Percentiles rank a stretch among this genome's conserved stretches.
phyloP scores from a whole-genome alignment of 2,329 filamentous ascomycete species.

The Capronia epimyces region DNA sequence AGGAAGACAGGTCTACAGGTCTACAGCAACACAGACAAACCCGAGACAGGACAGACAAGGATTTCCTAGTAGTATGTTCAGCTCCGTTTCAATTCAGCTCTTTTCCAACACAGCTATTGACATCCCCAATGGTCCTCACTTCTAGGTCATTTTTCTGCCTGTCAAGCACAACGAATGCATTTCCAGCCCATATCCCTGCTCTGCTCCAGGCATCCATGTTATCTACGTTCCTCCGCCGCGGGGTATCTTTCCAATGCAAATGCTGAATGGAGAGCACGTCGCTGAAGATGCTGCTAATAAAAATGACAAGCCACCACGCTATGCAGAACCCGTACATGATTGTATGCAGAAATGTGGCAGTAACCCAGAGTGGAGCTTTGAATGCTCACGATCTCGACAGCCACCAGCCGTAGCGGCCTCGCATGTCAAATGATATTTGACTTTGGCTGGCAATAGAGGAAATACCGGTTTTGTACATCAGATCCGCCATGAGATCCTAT shows the following conservation, averaged over 20 bases:
- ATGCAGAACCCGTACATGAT: constrained; percentile 21
- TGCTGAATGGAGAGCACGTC: constrained; percentile 17
- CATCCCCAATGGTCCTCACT: not conserved
- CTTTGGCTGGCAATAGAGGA: not conserved
- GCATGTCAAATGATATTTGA: not conserved
- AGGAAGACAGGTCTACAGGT: too few species aligned
- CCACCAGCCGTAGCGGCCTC: not conserved
- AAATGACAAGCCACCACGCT: constrained; percentile 18
- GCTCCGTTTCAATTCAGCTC: constrained; percentile 1
- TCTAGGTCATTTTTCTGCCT: not conserved
- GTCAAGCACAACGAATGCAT: not conserved
- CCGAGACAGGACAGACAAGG: not conserved
- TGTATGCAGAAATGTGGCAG: constrained; percentile 17
- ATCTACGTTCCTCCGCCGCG: constrained; percentile 18
- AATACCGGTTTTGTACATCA: constrained; percentile 16
- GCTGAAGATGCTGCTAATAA: constrained; percentile 13
- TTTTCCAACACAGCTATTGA: constrained; percentile 16
- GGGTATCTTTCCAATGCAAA: constrained; percentile 30
- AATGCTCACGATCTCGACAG: constrained; percentile 4
- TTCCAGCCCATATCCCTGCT: not conserved
- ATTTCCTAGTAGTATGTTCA: not conserved
- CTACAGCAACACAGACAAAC: too few species aligned
- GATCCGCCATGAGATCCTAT: constrained; percentile 8
- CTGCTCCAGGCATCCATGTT: not conserved
- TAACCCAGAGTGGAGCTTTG: constrained; percentile 5